A percentile compares a stretch with the other conserved stretches of the same genome.
phyloP scores from a whole-genome alignment of 1,284 basidiomycete species.

The Mycena sp. region DNA sequence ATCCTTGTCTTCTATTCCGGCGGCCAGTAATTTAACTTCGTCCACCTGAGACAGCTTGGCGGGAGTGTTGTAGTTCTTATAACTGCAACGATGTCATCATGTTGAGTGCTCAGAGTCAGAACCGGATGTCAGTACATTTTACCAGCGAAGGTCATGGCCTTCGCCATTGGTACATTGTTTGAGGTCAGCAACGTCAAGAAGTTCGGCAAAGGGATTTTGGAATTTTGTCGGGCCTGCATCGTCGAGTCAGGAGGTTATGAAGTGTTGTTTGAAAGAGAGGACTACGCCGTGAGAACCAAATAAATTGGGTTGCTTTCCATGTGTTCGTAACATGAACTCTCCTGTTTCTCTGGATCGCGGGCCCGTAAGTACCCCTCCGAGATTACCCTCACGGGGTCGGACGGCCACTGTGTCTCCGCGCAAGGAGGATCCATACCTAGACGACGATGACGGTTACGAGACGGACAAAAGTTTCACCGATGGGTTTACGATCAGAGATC shows the following conservation, averaged over 20 bases:
- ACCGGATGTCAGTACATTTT: slow-evolving; percentile 67
- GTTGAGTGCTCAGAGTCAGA: background rate
- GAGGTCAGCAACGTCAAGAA: slow-evolving; percentile 80
- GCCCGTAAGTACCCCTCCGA: background rate
- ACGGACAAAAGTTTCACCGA: slow-evolving; percentile 47
- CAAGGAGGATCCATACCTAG: background rate
- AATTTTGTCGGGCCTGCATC: too few relatives aligned
- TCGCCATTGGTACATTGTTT: slow-evolving; percentile 70
- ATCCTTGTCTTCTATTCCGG: slow-evolving; percentile 75
- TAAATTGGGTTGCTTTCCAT: too few relatives aligned
- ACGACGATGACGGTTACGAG: slow-evolving; percentile 30
- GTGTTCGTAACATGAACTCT: slow-evolving; percentile 3
- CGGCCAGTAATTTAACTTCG: slow-evolving; percentile 63
- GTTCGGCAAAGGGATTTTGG: slow-evolving; percentile 71
- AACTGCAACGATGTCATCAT: slow-evolving; percentile 56
- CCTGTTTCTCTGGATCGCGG: slow-evolving; percentile 13
- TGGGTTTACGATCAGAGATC: background rate
- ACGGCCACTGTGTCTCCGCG: background rate
- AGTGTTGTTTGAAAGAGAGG: background rate
- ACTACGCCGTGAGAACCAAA: too few relatives aligned
- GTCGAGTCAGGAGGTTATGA: slow-evolving; percentile 10
- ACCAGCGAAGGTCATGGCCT: slow-evolving; percentile 80
- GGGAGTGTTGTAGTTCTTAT: slow-evolving; percentile 77
- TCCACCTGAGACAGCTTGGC: slow-evolving; percentile 65
- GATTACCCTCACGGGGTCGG: background rate